These are phyloP conservation scores for Aspergillus bombycis DNA, from an alignment of 2,329 filamentous ascomycete genomes.

Conservation along the genomic window DNA sequence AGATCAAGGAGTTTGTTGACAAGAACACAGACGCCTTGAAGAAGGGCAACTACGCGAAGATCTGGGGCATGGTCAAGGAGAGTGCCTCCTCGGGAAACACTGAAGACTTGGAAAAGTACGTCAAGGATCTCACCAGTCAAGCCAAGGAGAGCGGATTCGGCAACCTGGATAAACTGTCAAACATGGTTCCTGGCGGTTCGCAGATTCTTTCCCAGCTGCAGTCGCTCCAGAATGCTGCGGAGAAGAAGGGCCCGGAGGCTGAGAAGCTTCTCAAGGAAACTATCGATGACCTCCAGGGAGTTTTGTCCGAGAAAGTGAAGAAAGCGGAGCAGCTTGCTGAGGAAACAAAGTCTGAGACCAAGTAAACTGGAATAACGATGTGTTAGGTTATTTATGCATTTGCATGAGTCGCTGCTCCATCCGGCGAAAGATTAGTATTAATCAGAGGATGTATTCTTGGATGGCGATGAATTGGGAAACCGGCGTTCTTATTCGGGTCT, in stretches of 20 bases:
- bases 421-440: not conserved
- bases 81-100: slow-evolving; percentile 65
- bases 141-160: slow-evolving; percentile 57
- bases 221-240: slow-evolving; percentile 65
- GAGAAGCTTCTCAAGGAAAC: slow-evolving; percentile 70
- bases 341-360: slow-evolving; percentile 21
- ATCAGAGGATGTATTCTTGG: not conserved
- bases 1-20: slow-evolving; percentile 72
- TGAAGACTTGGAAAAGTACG: slow-evolving; percentile 62
- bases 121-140: slow-evolving; percentile 62
- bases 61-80: slow-evolving; percentile 65
- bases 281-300: slow-evolving; percentile 43
- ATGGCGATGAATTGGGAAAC: not conserved
- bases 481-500: not conserved
- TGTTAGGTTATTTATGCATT: not conserved
- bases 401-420: not conserved
- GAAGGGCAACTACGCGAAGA: slow-evolving; percentile 65
- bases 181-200: slow-evolving; percentile 65
- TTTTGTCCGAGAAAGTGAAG: slow-evolving; percentile 25
- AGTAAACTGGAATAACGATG: slow-evolving; percentile 1
- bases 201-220: slow-evolving; percentile 68
- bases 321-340: slow-evolving; percentile 26
- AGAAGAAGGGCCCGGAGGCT: slow-evolving; percentile 70
- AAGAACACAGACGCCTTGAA: slow-evolving; percentile 70
- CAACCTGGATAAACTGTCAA: slow-evolving; percentile 64